Conservation (phyloP, 1,139 yeast species). For the Debaryomyces sp. region DNA sequence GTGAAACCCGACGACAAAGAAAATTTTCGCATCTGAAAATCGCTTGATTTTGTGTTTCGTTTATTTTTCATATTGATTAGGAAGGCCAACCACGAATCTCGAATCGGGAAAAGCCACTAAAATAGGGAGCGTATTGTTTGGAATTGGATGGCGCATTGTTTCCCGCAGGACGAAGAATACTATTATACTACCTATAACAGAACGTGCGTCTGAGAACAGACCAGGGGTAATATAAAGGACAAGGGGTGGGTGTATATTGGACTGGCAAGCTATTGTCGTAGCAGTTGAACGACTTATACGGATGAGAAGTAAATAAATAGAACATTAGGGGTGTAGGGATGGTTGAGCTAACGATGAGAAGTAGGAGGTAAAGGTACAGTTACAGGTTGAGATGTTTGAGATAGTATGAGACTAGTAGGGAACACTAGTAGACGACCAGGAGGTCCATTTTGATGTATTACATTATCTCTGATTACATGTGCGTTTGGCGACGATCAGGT, state of each 20-base stretch:
- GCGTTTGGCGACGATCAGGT: neutral
- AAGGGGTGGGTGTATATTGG: neutral
- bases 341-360: neutral
- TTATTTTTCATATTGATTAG: slow-evolving; percentile 5
- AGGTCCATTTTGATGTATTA: neutral
- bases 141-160: neutral
- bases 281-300: neutral
- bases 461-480: neutral
- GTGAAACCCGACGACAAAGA: slow-evolving; percentile 16
- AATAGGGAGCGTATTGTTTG: neutral
- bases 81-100: slow-evolving; percentile 3
- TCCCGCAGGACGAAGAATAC: neutral
- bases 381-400: neutral
- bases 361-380: neutral
- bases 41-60: slow-evolving; percentile 6
- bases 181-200: neutral
- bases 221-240: neutral
- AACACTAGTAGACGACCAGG: neutral
- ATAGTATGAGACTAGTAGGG: neutral
- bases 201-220: neutral
- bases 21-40: slow-evolving; percentile 4
- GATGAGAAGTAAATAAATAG: slow-evolving; percentile 1
- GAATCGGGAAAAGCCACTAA: neutral
- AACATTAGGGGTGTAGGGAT: neutral
- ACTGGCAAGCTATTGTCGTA: neutral